Conservation (phyloP, 1,284 basidiomycete species). For the Ceratobasidium sp. region DNA sequence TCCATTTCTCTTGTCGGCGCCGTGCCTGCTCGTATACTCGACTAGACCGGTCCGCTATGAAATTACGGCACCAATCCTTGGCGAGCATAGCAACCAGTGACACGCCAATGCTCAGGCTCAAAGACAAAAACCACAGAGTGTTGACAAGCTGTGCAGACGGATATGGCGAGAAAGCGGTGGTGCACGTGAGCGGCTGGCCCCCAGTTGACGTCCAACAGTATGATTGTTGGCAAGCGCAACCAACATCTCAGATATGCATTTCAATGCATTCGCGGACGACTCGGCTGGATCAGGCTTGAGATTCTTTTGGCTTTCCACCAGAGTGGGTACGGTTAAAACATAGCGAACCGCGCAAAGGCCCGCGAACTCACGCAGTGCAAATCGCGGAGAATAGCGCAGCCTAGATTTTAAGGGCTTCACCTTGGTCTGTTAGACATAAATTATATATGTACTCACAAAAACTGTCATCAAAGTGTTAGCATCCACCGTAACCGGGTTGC, state of each 20-base stretch:
- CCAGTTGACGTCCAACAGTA: no score
- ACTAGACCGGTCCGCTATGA: constrained; percentile 5
- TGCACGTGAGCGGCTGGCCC: no score
- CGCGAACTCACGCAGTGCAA: not conserved
- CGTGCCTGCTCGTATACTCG: not conserved
- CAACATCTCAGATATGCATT: no score
- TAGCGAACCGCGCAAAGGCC: not conserved
- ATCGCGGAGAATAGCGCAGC: constrained; percentile 14
- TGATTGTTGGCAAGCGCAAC: no score
- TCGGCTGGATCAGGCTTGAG: not conserved
- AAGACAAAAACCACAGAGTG: not conserved
- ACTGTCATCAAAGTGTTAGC: not conserved
- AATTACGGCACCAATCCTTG: not conserved
- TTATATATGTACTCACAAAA: not conserved
- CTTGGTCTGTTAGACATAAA: no score
- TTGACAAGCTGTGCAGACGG: no score
- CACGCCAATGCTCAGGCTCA: not conserved
- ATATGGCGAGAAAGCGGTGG: no score
- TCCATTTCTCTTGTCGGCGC: not conserved
- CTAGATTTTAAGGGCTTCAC: not conserved
- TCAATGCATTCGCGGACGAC: no score
- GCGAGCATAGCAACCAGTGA: not conserved
- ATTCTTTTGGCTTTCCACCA: not conserved
- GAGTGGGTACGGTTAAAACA: not conserved
- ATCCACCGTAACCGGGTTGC: not conserved